Evolutionary conservation across 169 alveolate genomes (phyloP).

Genomic region (Theileria annulata): DNA sequence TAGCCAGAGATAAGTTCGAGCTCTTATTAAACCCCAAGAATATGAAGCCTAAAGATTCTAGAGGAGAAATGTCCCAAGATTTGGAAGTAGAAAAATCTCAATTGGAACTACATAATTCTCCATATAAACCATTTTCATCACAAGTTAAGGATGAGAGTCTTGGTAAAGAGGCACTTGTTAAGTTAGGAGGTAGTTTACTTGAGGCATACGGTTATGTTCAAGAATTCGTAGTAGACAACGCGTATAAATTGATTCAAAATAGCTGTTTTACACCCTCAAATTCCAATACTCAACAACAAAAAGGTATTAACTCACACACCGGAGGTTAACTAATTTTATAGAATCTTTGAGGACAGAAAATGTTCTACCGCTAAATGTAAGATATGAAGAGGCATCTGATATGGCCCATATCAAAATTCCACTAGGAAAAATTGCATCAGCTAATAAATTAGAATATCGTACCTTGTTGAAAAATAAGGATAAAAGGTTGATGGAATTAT

Average conservation of each 20-base stretch:
- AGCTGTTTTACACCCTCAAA: neutral
- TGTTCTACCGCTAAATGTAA: slow-evolving; percentile 47
- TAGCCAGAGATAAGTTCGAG: slow-evolving; percentile 26
- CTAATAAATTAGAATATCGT: slow-evolving; percentile 47
- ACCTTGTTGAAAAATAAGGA: slow-evolving; percentile 52
- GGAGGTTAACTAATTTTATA: neutral
- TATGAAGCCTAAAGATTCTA: neutral
- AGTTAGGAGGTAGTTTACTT: slow-evolving; percentile 11
- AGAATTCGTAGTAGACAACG: slow-evolving; percentile 10
- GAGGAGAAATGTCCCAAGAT: slow-evolving; percentile 10
- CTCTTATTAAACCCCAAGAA: slow-evolving; percentile 16
- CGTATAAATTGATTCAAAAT: slow-evolving; percentile 2
- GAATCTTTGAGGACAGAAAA: neutral
- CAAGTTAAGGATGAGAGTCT: slow-evolving; percentile 2
- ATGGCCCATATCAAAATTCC: slow-evolving; percentile 51
- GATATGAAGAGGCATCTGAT: slow-evolving; percentile 36
- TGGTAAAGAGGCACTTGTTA: neutral
- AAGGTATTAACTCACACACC: neutral
- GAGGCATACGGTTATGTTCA: slow-evolving; percentile 17
- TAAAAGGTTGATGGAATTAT: slow-evolving; percentile 47
- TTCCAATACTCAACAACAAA: neutral
- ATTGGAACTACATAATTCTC: too few relatives aligned
- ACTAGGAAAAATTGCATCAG: slow-evolving; percentile 36
- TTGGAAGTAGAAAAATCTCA: too few relatives aligned
- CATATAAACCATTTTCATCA: slow-evolving; percentile 7